Evolutionary conservation across 768 basidiomycete genomes (phyloP).

Genomic region (Macrolepiota albuminosa): DNA sequence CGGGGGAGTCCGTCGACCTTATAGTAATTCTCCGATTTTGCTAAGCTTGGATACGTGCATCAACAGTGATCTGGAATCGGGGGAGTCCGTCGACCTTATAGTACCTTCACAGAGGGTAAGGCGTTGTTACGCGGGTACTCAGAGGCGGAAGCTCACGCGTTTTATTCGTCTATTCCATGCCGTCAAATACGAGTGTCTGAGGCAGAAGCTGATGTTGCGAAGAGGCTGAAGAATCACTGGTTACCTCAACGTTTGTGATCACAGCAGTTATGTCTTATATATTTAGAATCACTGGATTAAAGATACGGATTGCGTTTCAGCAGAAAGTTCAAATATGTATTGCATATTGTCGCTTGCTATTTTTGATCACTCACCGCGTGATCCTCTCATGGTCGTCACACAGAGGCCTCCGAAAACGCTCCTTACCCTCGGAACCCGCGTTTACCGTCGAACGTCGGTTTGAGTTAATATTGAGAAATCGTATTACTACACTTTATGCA

Average conservation of each 20-base stretch:
- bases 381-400: too few species aligned
- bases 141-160: conserved; percentile 6
- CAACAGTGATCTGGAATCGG: conserved; percentile 5
- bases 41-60: not conserved
- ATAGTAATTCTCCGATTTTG: not conserved
- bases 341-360: not conserved
- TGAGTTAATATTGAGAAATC: not conserved
- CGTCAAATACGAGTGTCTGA: conserved; percentile 25
- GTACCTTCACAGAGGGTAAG: conserved; percentile 48
- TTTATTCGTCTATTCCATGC: not conserved
- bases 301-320: not conserved
- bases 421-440: too few species aligned
- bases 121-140: conserved; percentile 41
- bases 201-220: conserved; percentile 63
- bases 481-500: not conserved
- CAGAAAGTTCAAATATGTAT: too few species aligned
- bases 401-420: too few species aligned
- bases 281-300: not conserved
- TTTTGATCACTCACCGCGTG: not conserved
- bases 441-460: not conserved
- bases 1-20: conserved; percentile 4
- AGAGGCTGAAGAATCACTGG: conserved; percentile 58
- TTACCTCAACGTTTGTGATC: conserved; percentile 48
- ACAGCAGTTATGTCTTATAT: not conserved
- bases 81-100: conserved; percentile 3